These are phyloP conservation scores for Aspergillus amoenus DNA, from an alignment of 2,329 filamentous ascomycete species.

Conservation along the genomic window DNA sequence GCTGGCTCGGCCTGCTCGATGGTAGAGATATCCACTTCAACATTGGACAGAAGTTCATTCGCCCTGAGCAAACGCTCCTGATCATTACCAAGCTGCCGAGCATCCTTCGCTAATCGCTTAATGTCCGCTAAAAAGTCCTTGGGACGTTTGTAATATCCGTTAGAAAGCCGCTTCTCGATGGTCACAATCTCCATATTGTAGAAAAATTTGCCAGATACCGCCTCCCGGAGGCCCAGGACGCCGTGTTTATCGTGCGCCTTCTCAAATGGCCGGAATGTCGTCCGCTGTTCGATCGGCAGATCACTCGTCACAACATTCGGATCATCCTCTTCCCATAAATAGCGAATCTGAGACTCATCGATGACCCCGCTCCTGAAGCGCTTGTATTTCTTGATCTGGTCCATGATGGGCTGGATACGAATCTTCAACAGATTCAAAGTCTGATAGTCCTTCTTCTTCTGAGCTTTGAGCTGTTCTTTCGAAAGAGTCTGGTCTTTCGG, in stretches of 20 bases:
- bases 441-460: constrained; percentile 79
- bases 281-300: constrained; percentile 56
- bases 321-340: constrained; percentile 81
- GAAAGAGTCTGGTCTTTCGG: constrained; percentile 61
- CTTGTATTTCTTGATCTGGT: constrained; percentile 92
- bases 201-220: constrained; percentile 76
- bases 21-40: constrained; percentile 84
- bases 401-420: constrained; percentile 90
- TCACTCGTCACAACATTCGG: constrained; percentile 64
- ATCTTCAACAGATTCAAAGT: constrained; percentile 86
- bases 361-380: constrained; percentile 83
- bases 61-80: constrained; percentile 79
- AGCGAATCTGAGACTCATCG: constrained; percentile 69
- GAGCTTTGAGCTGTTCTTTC: constrained; percentile 76
- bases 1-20: constrained; percentile 67
- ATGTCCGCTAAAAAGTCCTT: constrained; percentile 89
- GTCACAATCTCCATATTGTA: constrained; percentile 92
- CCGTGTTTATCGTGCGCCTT: constrained; percentile 77
- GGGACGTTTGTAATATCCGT: constrained; percentile 91
- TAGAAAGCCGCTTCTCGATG: constrained; percentile 94
- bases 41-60: constrained; percentile 88
- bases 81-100: constrained; percentile 72
- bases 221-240: constrained; percentile 72
- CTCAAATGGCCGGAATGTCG: constrained; percentile 71
- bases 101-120: constrained; percentile 78